Evolutionary conservation across 148 eudicot genomes (phyloP).

Genomic region (Cornus suecica): DNA sequence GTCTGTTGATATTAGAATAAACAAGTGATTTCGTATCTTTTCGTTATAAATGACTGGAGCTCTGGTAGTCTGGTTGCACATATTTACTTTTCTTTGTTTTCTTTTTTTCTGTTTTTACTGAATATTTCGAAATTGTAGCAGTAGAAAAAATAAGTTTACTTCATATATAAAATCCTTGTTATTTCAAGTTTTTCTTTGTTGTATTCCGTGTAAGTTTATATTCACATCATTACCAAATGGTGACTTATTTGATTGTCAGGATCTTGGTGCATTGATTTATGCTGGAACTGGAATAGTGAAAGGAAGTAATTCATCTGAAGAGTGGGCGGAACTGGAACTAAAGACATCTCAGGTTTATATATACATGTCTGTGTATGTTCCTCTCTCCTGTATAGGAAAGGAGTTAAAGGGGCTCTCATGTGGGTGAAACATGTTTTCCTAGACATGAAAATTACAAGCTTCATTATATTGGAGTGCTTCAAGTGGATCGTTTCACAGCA

Average conservation of each 20-base stretch:
- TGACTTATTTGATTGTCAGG: conserved; percentile 32
- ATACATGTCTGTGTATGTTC: neutral
- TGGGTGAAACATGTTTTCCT: neutral
- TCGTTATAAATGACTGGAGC: neutral
- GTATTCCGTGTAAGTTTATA: neutral
- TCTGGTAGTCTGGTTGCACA: neutral
- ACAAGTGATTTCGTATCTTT: neutral
- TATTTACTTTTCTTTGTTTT: neutral
- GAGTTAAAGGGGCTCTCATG: neutral
- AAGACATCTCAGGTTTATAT: conserved; percentile 85
- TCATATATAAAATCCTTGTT: neutral
- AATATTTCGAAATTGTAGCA: neutral
- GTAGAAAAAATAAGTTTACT: neutral
- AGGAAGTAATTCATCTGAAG: conserved; percentile 76
- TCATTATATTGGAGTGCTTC: neutral
- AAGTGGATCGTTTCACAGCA: neutral
- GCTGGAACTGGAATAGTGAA: conserved; percentile 98
- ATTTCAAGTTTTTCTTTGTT: neutral
- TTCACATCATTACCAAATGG: neutral
- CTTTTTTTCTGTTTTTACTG: neutral
- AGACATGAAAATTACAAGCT: neutral
- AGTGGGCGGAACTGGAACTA: conserved; percentile 96
- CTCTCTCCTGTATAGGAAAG: neutral
- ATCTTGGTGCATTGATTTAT: conserved; percentile 68
- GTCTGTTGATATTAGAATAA: neutral